Conservation (phyloP, 305 asterid genomes). For the Fraxinus ornus region DNA sequence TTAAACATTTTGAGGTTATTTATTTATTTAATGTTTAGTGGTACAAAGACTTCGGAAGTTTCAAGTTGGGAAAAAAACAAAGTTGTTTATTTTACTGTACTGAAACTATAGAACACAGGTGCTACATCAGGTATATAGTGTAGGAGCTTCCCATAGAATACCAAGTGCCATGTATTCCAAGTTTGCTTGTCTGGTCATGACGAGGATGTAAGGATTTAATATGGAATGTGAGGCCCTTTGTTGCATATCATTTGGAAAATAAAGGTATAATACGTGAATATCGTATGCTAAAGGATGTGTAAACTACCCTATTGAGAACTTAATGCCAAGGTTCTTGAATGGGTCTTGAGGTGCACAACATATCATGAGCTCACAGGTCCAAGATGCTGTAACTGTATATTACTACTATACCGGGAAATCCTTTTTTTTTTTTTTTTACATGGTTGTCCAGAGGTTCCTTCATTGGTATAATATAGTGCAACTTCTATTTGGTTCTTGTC, state of each 20-base stretch:
- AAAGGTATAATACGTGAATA: neutral
- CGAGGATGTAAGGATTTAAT: neutral
- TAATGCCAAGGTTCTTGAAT: neutral
- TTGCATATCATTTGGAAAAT: neutral
- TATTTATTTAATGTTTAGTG: neutral
- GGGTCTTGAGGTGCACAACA: neutral
- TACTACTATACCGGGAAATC: neutral
- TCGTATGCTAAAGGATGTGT: neutral
- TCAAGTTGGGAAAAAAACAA: neutral
- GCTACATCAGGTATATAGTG: neutral
- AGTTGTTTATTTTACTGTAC: neutral
- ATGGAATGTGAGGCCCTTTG: neutral
- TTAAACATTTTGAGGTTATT: neutral
- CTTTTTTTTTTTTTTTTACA: neutral
- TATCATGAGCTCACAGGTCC: neutral
- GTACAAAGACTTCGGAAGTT: neutral
- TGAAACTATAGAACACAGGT: neutral
- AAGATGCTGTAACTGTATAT: neutral
- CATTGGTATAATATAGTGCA: neutral
- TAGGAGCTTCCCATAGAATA: neutral
- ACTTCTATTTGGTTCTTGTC: neutral
- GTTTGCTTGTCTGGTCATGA: neutral
- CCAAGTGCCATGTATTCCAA: neutral
- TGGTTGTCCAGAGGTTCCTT: neutral
- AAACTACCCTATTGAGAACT: neutral